Conservation (phyloP, 208 protist species). For the Trypanosomatidae sp. region DNA sequence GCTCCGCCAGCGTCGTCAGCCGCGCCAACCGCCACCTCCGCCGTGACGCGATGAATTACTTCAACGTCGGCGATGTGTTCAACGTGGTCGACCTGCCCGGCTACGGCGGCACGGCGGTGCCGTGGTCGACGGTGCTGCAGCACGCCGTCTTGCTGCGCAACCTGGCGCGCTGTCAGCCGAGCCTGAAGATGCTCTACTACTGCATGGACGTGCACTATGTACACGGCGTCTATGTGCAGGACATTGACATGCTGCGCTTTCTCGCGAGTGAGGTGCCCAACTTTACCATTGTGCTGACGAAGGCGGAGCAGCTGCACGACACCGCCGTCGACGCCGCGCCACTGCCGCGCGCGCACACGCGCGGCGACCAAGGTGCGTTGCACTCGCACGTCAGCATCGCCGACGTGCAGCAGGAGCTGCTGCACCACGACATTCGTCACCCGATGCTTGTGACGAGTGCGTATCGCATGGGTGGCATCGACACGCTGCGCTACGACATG, state of each 20-base stretch:
- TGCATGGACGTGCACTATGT: constrained; percentile 86
- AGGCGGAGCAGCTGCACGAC: constrained; percentile 64
- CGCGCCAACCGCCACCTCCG: constrained; percentile 60
- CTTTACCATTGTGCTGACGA: constrained; percentile 85
- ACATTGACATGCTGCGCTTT: constrained; percentile 80
- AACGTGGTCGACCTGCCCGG: constrained; percentile 75
- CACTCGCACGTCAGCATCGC: constrained; percentile 29
- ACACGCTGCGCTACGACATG: constrained; percentile 84
- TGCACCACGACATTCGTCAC: constrained; percentile 71
- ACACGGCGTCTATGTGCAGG: constrained; percentile 72
- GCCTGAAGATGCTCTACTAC: constrained; percentile 86
- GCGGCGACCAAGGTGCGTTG: too few species aligned
- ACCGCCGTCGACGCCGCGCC: constrained; percentile 5
- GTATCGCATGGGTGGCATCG: constrained; percentile 72
- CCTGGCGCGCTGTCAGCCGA: constrained; percentile 61
- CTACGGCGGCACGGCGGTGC: constrained; percentile 69
- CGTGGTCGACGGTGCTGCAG: constrained; percentile 69
- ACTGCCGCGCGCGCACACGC: too few species aligned
- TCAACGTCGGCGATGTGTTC: constrained; percentile 75
- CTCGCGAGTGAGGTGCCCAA: constrained; percentile 71
- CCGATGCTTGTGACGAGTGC: constrained; percentile 79
- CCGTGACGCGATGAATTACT: constrained; percentile 81
- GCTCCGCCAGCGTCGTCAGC: constrained; percentile 39
- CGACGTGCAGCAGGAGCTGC: constrained; percentile 66
- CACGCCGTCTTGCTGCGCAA: constrained; percentile 77